A percentile compares a stretch with the other conserved stretches of the same genome.
Conservation (phyloP, 2,329 filamentous ascomycete genomes). For the Nothomitra cinnamomea region DNA sequence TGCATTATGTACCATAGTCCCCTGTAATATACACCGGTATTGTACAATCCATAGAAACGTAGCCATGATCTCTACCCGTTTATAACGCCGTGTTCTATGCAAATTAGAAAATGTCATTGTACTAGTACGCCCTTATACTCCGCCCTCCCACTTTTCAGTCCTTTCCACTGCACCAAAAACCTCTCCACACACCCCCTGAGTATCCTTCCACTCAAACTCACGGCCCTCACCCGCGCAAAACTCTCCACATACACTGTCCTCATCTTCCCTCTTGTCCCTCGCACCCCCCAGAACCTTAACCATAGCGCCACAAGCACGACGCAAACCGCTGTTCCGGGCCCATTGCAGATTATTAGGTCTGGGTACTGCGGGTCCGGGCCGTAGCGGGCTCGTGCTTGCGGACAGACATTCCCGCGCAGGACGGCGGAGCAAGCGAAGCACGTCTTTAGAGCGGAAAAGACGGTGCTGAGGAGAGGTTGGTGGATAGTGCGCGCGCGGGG, state of each 20-base stretch:
- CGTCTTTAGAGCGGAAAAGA: constrained; percentile 48
- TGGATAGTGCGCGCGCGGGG: constrained; percentile 67
- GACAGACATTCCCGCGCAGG: neutral
- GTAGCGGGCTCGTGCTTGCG: constrained; percentile 7
- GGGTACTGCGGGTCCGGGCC: constrained; percentile 32
- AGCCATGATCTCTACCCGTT: neutral
- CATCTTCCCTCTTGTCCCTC: constrained; percentile 33
- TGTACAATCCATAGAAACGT: no score
- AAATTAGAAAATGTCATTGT: neutral
- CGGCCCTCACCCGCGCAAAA: constrained; percentile 66
- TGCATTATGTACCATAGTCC: no score
- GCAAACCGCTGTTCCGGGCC: constrained; percentile 74
- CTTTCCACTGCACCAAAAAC: constrained; percentile 68
- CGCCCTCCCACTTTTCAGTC: constrained; percentile 24
- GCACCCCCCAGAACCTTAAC: constrained; percentile 32
- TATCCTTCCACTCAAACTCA: constrained; percentile 74
- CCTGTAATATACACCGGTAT: no score
- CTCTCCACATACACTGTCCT: constrained; percentile 78
- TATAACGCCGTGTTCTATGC: no score
- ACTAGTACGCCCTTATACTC: constrained; percentile 6
- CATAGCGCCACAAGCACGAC: constrained; percentile 41
- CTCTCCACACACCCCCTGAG: constrained; percentile 55
- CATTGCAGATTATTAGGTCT: constrained; percentile 69
- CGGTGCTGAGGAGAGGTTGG: constrained; percentile 59
- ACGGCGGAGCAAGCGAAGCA: constrained; percentile 35